phyloP scores from a whole-genome alignment of 148 eudicot genomes.

The Camellia japonica region DNA sequence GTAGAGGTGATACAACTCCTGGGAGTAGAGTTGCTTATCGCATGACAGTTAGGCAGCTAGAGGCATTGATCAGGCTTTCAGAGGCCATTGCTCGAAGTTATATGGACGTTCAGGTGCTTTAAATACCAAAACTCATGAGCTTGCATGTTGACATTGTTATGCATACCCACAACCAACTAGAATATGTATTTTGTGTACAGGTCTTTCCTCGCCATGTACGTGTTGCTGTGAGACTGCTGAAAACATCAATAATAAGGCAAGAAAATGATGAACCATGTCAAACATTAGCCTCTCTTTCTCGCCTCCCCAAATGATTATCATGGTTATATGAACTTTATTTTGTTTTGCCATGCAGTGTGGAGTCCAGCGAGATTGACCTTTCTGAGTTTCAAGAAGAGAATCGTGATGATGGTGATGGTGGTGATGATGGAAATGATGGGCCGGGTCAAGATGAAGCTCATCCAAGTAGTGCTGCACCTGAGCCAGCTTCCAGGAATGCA shows the following conservation, averaged over 20 bases:
- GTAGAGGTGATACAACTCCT: constrained; percentile 89
- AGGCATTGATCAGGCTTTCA: constrained; percentile 89
- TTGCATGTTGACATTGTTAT: neutral
- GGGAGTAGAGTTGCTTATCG: constrained; percentile 97
- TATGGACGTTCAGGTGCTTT: constrained; percentile 65
- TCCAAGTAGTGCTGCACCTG: constrained; percentile 33
- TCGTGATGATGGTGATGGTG: constrained; percentile 40
- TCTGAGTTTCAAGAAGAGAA: constrained; percentile 82
- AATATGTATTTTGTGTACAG: constrained; percentile 29
- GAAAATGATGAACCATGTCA: constrained; percentile 12
- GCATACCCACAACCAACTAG: constrained; percentile 9
- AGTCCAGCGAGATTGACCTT: constrained; percentile 87
- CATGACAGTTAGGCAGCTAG: constrained; percentile 97
- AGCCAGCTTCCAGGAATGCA: constrained; percentile 38
- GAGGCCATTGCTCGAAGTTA: constrained; percentile 89
- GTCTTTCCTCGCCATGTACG: constrained; percentile 82
- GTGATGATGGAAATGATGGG: constrained; percentile 30
- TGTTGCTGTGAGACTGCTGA: constrained; percentile 75
- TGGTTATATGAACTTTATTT: neutral
- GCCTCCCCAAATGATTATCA: neutral
- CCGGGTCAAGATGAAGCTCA: constrained; percentile 44
- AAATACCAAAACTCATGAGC: neutral
- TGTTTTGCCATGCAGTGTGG: constrained; percentile 68
- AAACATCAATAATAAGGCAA: constrained; percentile 90
- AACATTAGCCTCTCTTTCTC: neutral